Evolutionary conservation across 495 filamentous ascomycete species (phyloP).

Genomic region (Xylona heveae): DNA sequence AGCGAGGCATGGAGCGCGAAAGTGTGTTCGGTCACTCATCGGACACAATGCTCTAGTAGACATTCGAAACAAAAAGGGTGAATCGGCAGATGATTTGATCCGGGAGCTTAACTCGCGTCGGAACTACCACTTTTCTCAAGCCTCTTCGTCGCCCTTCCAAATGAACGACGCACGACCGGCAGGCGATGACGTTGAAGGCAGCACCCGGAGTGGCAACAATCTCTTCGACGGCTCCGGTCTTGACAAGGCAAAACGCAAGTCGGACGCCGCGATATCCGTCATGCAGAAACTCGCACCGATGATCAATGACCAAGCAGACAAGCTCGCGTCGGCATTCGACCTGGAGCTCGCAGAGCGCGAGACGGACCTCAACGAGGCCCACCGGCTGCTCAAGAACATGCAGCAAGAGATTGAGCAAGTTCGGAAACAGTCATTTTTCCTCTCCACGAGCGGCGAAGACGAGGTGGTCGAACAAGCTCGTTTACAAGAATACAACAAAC

Average conservation of each 20-base stretch:
- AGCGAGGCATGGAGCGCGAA: slow-evolving; percentile 53
- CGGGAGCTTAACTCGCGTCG: slow-evolving; percentile 7
- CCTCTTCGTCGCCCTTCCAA: slow-evolving; percentile 8
- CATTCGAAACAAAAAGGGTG: slow-evolving; percentile 54
- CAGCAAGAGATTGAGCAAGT: slow-evolving; percentile 12
- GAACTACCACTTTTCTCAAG: background rate
- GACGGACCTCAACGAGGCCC: slow-evolving; percentile 15
- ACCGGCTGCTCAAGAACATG: slow-evolving; percentile 14
- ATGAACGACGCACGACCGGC: slow-evolving; percentile 6
- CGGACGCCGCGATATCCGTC: slow-evolving; percentile 15
- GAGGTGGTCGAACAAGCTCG: too few relatives aligned
- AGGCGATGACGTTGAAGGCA: slow-evolving; percentile 9
- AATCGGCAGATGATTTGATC: slow-evolving; percentile 59
- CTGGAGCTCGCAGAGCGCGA: slow-evolving; percentile 16
- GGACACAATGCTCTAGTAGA: slow-evolving; percentile 54
- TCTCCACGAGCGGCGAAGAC: too few relatives aligned
- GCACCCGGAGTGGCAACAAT: slow-evolving; percentile 11
- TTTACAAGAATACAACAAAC: too few relatives aligned
- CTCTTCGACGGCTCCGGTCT: slow-evolving; percentile 8
- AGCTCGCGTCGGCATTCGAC: slow-evolving; percentile 15
- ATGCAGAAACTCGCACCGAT: slow-evolving; percentile 16
- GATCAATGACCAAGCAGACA: slow-evolving; percentile 16
- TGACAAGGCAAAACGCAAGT: slow-evolving; percentile 15
- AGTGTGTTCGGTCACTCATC: slow-evolving; percentile 48
- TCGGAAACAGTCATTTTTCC: slow-evolving; percentile 9